phyloP scores from a whole-genome alignment of 2,329 filamentous ascomycete species.

The Coniochaeta prunicola region DNA sequence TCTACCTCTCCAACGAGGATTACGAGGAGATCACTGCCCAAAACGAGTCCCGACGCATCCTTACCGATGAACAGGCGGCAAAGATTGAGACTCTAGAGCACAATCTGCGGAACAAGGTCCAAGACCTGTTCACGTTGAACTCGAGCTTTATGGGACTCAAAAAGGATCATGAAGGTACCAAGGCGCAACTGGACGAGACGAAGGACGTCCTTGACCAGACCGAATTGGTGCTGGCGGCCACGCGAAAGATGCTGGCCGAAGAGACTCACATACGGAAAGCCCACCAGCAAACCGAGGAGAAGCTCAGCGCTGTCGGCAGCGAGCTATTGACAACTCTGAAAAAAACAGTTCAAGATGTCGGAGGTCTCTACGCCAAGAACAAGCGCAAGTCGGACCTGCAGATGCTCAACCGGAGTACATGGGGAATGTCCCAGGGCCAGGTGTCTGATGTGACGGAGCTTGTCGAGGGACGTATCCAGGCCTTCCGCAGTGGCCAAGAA shows the following conservation, averaged over 20 bases:
- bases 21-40: slow-evolving; percentile 89
- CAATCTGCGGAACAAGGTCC: slow-evolving; percentile 86
- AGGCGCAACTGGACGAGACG: slow-evolving; percentile 66
- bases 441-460: slow-evolving; percentile 70
- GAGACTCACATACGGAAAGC: slow-evolving; percentile 75
- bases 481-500: slow-evolving; percentile 67
- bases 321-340: slow-evolving; percentile 72
- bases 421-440: slow-evolving; percentile 68
- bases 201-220: slow-evolving; percentile 80
- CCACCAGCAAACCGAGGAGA: slow-evolving; percentile 76
- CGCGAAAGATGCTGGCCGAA: slow-evolving; percentile 67
- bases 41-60: slow-evolving; percentile 84
- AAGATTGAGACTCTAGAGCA: slow-evolving; percentile 89
- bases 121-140: slow-evolving; percentile 82
- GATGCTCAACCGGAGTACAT: slow-evolving; percentile 67
- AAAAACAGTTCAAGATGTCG: slow-evolving; percentile 72
- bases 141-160: slow-evolving; percentile 83
- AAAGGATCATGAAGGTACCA: slow-evolving; percentile 79
- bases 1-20: slow-evolving; percentile 81
- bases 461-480: slow-evolving; percentile 67
- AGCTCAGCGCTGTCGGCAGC: slow-evolving; percentile 65
- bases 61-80: slow-evolving; percentile 86
- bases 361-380: slow-evolving; percentile 78
- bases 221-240: slow-evolving; percentile 73
- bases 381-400: slow-evolving; percentile 80